Conservation (phyloP, 331 rosid genomes). For the Dryas integrifolia region DNA sequence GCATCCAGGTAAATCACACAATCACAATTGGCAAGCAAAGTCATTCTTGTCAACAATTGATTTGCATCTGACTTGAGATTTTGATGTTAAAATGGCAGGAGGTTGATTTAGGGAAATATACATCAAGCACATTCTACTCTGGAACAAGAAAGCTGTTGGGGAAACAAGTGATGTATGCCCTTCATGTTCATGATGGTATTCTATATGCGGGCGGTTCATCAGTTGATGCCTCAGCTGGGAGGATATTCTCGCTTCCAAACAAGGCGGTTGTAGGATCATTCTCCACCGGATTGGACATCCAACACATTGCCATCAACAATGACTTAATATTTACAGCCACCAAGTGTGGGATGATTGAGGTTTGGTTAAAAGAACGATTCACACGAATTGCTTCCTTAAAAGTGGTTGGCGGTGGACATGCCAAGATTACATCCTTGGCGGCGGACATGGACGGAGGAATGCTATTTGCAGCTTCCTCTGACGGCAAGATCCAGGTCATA, state of each 20-base stretch:
- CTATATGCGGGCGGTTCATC: slow-evolving; percentile 74
- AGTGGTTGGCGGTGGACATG: slow-evolving; percentile 52
- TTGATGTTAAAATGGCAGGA: slow-evolving; percentile 50
- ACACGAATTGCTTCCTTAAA: slow-evolving; percentile 62
- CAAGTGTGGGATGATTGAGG: slow-evolving; percentile 70
- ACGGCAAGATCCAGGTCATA: slow-evolving; percentile 82
- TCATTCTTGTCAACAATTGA: background rate
- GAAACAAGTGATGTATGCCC: slow-evolving; percentile 69
- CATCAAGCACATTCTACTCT: slow-evolving; percentile 64
- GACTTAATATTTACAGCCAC: slow-evolving; percentile 75
- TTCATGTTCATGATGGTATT: slow-evolving; percentile 60
- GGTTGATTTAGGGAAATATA: slow-evolving; percentile 57
- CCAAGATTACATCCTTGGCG: slow-evolving; percentile 68
- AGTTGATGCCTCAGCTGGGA: slow-evolving; percentile 56
- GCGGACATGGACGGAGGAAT: slow-evolving; percentile 57
- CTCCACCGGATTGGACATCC: slow-evolving; percentile 64
- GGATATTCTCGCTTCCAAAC: slow-evolving; percentile 58
- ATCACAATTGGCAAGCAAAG: background rate
- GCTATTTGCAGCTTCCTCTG: slow-evolving; percentile 75
- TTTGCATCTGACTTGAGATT: slow-evolving; percentile 14
- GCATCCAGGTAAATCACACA: slow-evolving; percentile 55
- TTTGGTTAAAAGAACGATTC: slow-evolving; percentile 65
- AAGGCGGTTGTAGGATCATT: slow-evolving; percentile 68
- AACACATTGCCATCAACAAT: slow-evolving; percentile 55
- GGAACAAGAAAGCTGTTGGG: slow-evolving; percentile 77